Evolutionary conservation across 1,139 yeast species (phyloP).

Genomic region (Dujonia santamariae): DNA sequence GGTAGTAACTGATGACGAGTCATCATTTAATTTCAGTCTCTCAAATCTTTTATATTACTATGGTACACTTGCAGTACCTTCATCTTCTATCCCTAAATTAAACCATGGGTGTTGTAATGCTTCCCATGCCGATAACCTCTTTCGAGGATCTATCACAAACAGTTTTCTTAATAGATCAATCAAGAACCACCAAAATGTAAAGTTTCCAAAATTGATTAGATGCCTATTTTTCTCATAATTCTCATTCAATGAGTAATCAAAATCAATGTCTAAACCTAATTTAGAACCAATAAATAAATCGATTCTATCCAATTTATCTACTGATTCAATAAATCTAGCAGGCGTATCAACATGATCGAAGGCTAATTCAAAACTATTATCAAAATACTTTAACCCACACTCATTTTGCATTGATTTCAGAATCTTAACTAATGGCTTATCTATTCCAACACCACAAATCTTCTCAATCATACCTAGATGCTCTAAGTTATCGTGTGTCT

Average conservation of each 20-base stretch:
- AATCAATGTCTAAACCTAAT: conserved; percentile 40
- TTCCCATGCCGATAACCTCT: conserved; percentile 63
- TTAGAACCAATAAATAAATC: conserved; percentile 44
- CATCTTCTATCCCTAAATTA: conserved; percentile 70
- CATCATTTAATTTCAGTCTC: too few species aligned
- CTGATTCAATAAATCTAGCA: conserved; percentile 49
- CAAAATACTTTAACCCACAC: conserved; percentile 40
- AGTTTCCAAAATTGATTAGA: conserved; percentile 46
- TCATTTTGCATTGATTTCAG: conserved; percentile 40
- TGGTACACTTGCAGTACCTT: conserved; percentile 63
- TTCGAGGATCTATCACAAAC: conserved; percentile 61
- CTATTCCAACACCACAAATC: conserved; percentile 49
- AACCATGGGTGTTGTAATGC: conserved; percentile 80
- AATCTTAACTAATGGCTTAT: conserved; percentile 33
- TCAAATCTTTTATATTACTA: too few species aligned
- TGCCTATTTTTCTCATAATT: conserved; percentile 42
- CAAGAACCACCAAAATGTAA: conserved; percentile 75
- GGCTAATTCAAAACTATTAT: conserved; percentile 15
- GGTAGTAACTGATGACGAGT: too few species aligned
- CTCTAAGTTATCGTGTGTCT: conserved; percentile 91
- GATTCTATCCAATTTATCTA: conserved; percentile 49
- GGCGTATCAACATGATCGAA: conserved; percentile 32
- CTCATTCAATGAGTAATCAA: conserved; percentile 36
- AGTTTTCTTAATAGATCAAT: conserved; percentile 62
- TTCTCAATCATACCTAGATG: conserved; percentile 95